phyloP scores from a whole-genome alignment of 1,139 yeast genomes.

The Scheffersomyces cryptocercus region DNA sequence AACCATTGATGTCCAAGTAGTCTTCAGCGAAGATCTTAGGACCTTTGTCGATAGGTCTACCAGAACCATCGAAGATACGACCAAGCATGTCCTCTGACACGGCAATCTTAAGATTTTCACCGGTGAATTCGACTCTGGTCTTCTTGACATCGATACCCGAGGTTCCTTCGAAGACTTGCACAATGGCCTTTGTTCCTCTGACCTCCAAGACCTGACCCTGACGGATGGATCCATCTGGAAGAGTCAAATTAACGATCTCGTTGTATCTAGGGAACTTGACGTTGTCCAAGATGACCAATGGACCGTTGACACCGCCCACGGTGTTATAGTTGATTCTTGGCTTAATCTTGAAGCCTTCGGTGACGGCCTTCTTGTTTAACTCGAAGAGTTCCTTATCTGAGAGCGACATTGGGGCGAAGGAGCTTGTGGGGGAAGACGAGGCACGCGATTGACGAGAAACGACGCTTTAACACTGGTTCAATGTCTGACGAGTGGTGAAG shows the following conservation, averaged over 20 bases:
- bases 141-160: conserved; percentile 97
- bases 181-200: conserved; percentile 94
- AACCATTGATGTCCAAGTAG: conserved; percentile 95
- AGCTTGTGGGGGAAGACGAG: not conserved
- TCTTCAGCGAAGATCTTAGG: conserved; percentile 99
- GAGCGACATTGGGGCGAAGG: conserved; percentile 12
- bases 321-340: conserved; percentile 94
- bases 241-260: conserved; percentile 93
- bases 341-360: conserved; percentile 85
- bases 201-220: conserved; percentile 99
- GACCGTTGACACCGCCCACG: conserved; percentile 97
- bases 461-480: too few species aligned
- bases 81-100: conserved; percentile 98
- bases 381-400: conserved; percentile 66
- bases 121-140: conserved; percentile 96
- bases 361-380: conserved; percentile 86
- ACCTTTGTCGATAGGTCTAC: conserved; percentile 97
- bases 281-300: conserved; percentile 91
- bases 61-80: conserved; percentile 97
- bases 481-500: too few species aligned
- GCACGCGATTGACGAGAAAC: too few species aligned
- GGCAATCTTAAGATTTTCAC: conserved; percentile 85
- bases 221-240: conserved; percentile 91
- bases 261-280: conserved; percentile 96
- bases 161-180: conserved; percentile 98